phyloP scores from a whole-genome alignment of 441 rosid genomes.

The Bocquillonia castaneifolia region DNA sequence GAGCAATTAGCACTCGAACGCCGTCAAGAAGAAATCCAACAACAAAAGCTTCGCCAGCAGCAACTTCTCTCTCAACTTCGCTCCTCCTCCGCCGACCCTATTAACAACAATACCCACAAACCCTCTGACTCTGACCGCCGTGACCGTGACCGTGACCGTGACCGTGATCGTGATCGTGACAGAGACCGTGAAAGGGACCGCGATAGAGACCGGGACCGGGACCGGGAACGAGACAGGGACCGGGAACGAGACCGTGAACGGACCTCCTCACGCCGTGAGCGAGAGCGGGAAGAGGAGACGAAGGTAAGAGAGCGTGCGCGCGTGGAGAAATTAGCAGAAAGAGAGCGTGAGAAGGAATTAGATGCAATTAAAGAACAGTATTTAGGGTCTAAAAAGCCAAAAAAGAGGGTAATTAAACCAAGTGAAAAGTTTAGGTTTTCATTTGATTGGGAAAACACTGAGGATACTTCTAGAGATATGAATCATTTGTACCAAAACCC shows the following conservation, averaged over 20 bases:
- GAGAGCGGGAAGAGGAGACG: constrained; percentile 64
- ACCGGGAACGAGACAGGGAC: constrained; percentile 34
- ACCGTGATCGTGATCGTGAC: constrained; percentile 31
- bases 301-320: constrained; percentile 58
- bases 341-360: constrained; percentile 77
- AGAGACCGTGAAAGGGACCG: constrained; percentile 41
- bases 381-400: constrained; percentile 82
- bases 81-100: constrained; percentile 28
- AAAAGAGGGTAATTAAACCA: constrained; percentile 86
- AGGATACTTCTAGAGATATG: constrained; percentile 86
- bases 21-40: constrained; percentile 60
- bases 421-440: constrained; percentile 94
- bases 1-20: constrained; percentile 75
- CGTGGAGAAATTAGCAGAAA: constrained; percentile 61
- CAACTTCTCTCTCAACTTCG: constrained; percentile 26
- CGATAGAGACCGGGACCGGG: constrained; percentile 40
- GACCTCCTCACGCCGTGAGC: constrained; percentile 49
- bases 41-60: constrained; percentile 50
- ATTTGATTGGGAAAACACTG: constrained; percentile 90
- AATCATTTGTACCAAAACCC: constrained; percentile 75
- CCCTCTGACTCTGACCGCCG: constrained; percentile 22
- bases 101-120: neutral
- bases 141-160: constrained; percentile 29
- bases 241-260: constrained; percentile 23
- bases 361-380: constrained; percentile 82